These are phyloP conservation scores for Populus euphratica DNA, from an alignment of 345 rosid species.

Conservation along the genomic window DNA sequence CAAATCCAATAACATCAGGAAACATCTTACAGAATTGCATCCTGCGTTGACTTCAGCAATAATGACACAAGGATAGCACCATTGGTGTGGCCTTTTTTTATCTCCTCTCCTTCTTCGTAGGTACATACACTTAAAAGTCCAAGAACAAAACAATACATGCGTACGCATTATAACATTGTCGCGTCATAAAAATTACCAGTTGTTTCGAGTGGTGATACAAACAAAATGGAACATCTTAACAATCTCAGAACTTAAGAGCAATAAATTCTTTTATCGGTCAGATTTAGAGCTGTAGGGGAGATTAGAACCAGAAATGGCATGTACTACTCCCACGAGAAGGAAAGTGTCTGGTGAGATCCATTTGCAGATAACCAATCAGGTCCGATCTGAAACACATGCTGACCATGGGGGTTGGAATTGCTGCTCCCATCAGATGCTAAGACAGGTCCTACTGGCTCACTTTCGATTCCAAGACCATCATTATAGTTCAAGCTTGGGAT, in stretches of 20 bases:
- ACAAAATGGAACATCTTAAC: background rate
- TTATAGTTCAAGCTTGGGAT: conserved; percentile 38
- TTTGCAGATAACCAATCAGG: conserved; percentile 42
- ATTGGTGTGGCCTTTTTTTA: background rate
- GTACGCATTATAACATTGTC: background rate
- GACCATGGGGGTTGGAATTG: conserved; percentile 28
- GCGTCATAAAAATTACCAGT: background rate
- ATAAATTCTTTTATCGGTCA: background rate
- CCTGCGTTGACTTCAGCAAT: background rate
- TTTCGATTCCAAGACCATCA: conserved; percentile 24
- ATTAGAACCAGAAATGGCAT: conserved; percentile 1
- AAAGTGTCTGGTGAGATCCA: conserved; percentile 42
- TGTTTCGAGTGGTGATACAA: background rate
- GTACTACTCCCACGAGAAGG: conserved; percentile 59
- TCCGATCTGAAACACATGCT: conserved; percentile 29
- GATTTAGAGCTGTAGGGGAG: background rate
- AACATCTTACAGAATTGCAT: background rate
- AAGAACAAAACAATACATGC: background rate
- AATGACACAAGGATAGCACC: background rate
- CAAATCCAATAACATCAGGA: background rate
- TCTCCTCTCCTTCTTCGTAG: background rate
- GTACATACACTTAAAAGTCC: background rate
- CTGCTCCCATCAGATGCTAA: conserved; percentile 30
- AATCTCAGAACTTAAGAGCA: background rate
- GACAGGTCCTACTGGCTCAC: conserved; percentile 26